Percentiles rank a stretch among this genome's conserved stretches.
phyloP scores from a whole-genome alignment of 139 green algal genomes.

The Chlorella vulgaris region DNA sequence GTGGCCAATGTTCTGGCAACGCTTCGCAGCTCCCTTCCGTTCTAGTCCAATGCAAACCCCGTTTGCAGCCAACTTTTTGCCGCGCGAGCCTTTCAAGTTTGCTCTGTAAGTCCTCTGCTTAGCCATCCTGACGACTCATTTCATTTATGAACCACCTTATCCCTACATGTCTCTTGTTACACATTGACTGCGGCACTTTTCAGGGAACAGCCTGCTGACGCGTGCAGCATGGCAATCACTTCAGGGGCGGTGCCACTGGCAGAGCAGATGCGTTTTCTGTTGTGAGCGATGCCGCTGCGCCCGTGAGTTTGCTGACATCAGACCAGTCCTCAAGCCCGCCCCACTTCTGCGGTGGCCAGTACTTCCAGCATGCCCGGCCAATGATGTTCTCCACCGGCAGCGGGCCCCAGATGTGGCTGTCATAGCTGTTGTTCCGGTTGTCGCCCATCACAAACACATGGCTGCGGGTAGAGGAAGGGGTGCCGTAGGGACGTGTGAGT shows the following conservation, averaged over 20 bases:
- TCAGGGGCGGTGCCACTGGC: conserved; percentile 29
- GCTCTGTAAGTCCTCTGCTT: no score
- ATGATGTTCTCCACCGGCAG: conserved; percentile 89
- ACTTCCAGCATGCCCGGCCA: conserved; percentile 86
- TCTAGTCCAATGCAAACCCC: neutral
- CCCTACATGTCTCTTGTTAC: no score
- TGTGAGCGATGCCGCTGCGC: neutral
- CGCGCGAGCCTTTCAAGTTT: neutral
- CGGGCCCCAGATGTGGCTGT: conserved; percentile 96
- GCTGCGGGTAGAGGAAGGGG: conserved; percentile 41
- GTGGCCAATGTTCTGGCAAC: neutral
- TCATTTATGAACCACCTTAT: no score
- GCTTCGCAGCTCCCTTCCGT: neutral
- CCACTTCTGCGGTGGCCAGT: conserved; percentile 89
- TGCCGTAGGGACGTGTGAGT: neutral
- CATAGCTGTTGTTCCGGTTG: conserved; percentile 99
- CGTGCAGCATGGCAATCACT: conserved; percentile 17
- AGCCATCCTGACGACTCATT: no score
- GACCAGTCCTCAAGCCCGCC: conserved; percentile 69
- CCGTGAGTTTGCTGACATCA: conserved; percentile 27
- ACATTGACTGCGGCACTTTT: no score
- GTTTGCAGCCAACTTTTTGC: neutral
- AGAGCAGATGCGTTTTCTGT: conserved; percentile 8
- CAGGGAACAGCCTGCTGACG: neutral
- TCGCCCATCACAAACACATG: conserved; percentile 97